Evolutionary conservation across 2,329 filamentous ascomycete genomes (phyloP), one percentile per base, ranked within the genome.

Genomic region (Trichoderma sp.): DNA sequence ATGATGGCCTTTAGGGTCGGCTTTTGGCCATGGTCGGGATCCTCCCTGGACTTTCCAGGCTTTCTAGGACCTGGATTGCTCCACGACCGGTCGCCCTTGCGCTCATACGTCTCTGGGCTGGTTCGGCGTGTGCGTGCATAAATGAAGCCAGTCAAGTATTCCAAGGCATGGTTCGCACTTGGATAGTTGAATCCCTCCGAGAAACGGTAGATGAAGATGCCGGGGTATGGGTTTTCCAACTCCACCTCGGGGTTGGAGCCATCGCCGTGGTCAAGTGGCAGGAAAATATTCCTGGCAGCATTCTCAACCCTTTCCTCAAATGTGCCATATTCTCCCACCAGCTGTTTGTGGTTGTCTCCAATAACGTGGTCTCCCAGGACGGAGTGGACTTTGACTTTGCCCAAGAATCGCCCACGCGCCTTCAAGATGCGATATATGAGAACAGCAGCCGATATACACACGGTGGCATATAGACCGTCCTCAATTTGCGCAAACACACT

Each of bases 131-230:
- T 97, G 73, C 91, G 83, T 57, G 85, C 80, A 75, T 92, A 91
- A 61, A 97, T 89, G 75, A 90, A 88, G 2, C 86, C 82, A 3
- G 90, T 88, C 65, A 97, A 85, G 77, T 93, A 89, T 77, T 98
- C 94, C 71, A 97, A 88, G 74, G 97, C 94, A 79, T 93, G 91
- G 77, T 93, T 93, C 23, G 94, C 94, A 76, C 97, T 99, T 73
- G 95, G 94, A 78, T 98, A 99, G 82, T 96, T 97, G 86, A 97
- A 97, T 57, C 95, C 93, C 83, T 98, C 95, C 0, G 92, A 90
- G 81, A 97, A 98, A 58, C 95, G 91, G 84, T 97, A 98, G 78
- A 98, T 97, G 82, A 98, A 97, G 75, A 99, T 88, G 67, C 96
- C 96, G 0, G 95, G 95, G 77, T 96, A 93, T 1, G 96, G 95